A percentile compares a stretch with the other conserved stretches of the same genome.
Evolutionary conservation across 108 stramenopile genomes (phyloP).

Genomic region (Pseudonitzschia multiseries): DNA sequence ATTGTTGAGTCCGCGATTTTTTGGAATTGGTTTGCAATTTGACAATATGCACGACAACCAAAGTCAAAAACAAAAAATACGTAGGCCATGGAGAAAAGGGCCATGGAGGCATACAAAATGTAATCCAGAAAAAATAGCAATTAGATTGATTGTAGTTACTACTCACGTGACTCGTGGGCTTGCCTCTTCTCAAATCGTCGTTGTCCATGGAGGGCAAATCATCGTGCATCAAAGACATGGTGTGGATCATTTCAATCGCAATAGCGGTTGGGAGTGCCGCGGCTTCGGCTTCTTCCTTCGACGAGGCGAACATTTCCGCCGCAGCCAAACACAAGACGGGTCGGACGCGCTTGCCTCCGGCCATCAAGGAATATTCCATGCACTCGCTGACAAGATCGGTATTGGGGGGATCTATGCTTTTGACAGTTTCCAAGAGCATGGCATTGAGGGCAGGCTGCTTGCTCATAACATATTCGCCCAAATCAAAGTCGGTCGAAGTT

Average conservation of each 20-base stretch:
- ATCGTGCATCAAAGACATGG: conserved; percentile 97
- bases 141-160: neutral
- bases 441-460: conserved; percentile 82
- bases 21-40: neutral
- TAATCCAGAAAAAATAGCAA: no score
- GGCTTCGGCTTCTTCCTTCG: conserved; percentile 55
- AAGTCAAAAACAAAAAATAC: no score
- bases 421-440: conserved; percentile 77
- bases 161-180: conserved; percentile 92
- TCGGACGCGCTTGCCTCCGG: conserved; percentile 94
- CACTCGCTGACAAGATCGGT: conserved; percentile 90
- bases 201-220: conserved; percentile 96
- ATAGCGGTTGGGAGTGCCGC: conserved; percentile 91
- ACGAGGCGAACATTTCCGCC: conserved; percentile 88
- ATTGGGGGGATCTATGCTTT: conserved; percentile 44
- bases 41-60: neutral
- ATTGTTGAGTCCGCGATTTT: neutral
- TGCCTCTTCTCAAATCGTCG: conserved; percentile 91
- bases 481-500: conserved; percentile 51
- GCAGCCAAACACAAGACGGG: conserved; percentile 93
- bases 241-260: conserved; percentile 97
- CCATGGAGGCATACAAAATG: no score
- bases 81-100: no score
- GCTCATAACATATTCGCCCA: conserved; percentile 79
- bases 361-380: conserved; percentile 94